Evolutionary conservation across 495 filamentous ascomycete genomes (phyloP), one percentile per base, ranked within the genome.

Genomic region (Aspergillus kassunensis): DNA sequence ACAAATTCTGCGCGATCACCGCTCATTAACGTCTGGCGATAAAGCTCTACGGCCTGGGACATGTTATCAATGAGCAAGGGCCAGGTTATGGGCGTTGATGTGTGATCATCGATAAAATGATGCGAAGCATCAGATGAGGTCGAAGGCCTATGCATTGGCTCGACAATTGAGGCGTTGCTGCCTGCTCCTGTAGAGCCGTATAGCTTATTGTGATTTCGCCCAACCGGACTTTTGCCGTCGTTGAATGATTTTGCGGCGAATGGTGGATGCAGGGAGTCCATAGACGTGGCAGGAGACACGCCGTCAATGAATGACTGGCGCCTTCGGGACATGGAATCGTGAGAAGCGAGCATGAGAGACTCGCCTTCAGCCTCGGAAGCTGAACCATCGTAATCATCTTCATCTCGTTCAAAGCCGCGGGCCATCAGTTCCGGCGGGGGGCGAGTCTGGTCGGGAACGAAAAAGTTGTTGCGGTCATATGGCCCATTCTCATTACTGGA

Each of bases 391-490:
- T 90, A 88, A 16, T 91, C 87, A 56, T 88, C 90, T 60, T 95
- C 91, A 51, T 95, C 89, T 4, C 78, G 74, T 57, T 84, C 82
- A 61, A 92, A 84, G 2, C 91, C 91, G 42, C 88, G 79, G 15
- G 88, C 90, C 82, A 96, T 87, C 70, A 96, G 75, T 69, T 97
- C 92, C n/a, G 90, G 80, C 13, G 93, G 95, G 13, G 91, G 88
- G 24, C 90, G 83, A 18, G 95, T 96, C 64, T 90, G 86, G 45
- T 95, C 90, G 27, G 91, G 91, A 56, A 96, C 83, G 59, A 82
- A 86, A 51, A 96, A 84, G 65, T 91, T 89, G 66, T 82, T 91
- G 39, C 89, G 85, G 65, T 98, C 90, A 40, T 85, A 78, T 5
- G 93, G 93, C 2, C 93, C 93, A 44, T 74, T 86, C 62, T 98